phyloP scores from a whole-genome alignment of 768 basidiomycete species.

The Suillus weaverae region DNA sequence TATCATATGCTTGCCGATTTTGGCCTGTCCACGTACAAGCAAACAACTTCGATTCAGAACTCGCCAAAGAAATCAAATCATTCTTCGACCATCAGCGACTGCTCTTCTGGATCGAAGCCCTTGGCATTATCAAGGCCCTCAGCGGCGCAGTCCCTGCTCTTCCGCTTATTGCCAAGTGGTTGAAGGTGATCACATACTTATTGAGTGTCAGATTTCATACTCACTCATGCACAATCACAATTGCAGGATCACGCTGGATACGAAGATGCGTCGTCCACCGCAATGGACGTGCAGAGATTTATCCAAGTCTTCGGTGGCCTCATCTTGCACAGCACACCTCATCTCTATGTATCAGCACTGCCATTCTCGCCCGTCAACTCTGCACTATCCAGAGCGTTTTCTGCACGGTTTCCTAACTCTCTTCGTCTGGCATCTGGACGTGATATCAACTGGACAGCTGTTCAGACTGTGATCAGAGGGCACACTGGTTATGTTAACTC shows the following conservation, averaged over 20 bases:
- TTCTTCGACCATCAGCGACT: neutral
- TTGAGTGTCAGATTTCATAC: accelerated
- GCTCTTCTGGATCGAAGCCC: neutral
- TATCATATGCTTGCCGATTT: neutral
- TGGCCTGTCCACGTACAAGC: neutral
- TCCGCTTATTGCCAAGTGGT: neutral
- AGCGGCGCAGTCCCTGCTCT: neutral
- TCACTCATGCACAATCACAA: neutral
- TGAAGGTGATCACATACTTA: neutral
- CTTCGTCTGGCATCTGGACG: neutral
- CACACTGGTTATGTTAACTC: neutral
- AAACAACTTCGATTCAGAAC: neutral
- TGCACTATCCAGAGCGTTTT: neutral
- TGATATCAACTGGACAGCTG: neutral
- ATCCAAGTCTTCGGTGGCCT: neutral
- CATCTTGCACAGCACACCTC: neutral
- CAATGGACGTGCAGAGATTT: neutral
- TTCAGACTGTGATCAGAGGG: neutral
- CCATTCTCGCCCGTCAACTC: neutral
- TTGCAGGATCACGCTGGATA: neutral
- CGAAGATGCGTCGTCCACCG: neutral
- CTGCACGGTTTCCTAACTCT: neutral
- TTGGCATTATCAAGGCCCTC: neutral
- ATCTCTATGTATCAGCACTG: neutral
- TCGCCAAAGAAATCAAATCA: neutral